Conservation (phyloP, 805 yeast genomes). For the Priceomyces carsonii region DNA sequence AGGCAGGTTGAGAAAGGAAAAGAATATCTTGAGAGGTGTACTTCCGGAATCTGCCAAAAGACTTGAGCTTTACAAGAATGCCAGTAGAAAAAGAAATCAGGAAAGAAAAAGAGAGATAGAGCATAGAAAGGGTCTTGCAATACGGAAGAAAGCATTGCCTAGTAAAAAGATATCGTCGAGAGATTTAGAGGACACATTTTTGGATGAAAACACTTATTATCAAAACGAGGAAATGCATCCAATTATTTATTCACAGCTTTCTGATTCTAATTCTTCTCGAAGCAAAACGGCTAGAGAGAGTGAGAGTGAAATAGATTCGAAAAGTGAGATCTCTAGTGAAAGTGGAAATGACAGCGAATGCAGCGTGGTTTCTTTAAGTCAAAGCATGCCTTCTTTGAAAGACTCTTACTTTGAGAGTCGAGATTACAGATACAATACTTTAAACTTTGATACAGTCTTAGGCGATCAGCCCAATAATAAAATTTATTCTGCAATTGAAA, state of each 20-base stretch:
- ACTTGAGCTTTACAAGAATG: constrained; percentile 22
- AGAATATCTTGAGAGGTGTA: constrained; percentile 33
- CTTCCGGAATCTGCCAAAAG: constrained; percentile 43
- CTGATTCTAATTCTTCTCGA: too few relatives aligned
- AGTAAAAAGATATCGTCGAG: neutral
- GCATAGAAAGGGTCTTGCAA: constrained; percentile 41
- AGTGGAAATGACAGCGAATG: too few relatives aligned
- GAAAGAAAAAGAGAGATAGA: constrained; percentile 11
- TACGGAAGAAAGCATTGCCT: constrained; percentile 20
- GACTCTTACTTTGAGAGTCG: too few relatives aligned
- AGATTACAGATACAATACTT: too few relatives aligned
- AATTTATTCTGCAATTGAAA: neutral
- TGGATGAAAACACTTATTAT: constrained; percentile 18
- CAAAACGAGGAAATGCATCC: constrained; percentile 3
- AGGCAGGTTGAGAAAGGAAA: constrained; percentile 26
- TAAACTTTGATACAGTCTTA: too few relatives aligned
- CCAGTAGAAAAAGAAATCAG: constrained; percentile 7
- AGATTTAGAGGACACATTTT: constrained; percentile 14
- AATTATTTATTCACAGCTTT: too few relatives aligned
- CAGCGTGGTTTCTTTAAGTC: too few relatives aligned
- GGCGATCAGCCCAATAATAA: too few relatives aligned
- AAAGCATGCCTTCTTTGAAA: too few relatives aligned
- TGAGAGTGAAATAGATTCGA: too few relatives aligned
- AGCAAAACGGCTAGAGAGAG: too few relatives aligned
- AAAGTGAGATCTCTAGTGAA: constrained; percentile 1